Evolutionary conservation across 768 basidiomycete species (phyloP), one percentile per base, ranked within the genome.

Genomic region (Boletus subparvulus): DNA sequence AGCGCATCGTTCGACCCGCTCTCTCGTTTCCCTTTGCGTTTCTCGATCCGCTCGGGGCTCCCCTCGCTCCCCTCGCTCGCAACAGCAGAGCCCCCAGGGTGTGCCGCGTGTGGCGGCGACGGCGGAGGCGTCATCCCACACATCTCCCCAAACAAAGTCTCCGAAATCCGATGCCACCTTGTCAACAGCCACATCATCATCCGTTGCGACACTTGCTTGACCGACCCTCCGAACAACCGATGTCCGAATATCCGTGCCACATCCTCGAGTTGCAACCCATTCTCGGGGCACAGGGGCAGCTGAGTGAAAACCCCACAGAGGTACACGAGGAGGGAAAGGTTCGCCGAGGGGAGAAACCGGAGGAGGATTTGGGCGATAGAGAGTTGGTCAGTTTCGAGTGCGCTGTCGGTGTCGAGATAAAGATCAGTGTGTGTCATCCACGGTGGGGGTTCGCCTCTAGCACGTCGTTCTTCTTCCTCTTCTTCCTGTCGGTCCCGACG

Each of bases 301-400:
- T 83, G 81, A 1, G 78, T 78, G 62, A 82, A 80, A 65, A 82
- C 81, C 6, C 73, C 72, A 51, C 76, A 70, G 35, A 82, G 73
- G 61, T 82, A 80, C 40, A 71, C 63, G 47, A 83, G 70, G 4
- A 81, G 67, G 35, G 73, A 73, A 56, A 79, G 71, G 50, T 73
- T 67, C 13, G 70, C 60, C 2, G 69, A 69, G 1, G 80, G 78
- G 6, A 83, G 74, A 44, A 84, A 74, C 8, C 78, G 78, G n/a
- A 84, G 74, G 49, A 84, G 64, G 61, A 78, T 70, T 54, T 79
- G 79, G 14, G 81, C 80, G 28, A 72, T 70, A 1, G 61, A 59
- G 56, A 83, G 58, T 37, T 74, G 74, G 14, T 70, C 60, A 8
- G 61, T 47, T 56, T 75, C 78, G 26, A 73, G 55, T 46, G 63